Conservation (phyloP, 345 rosid species). For the Moricandia moricandioides region DNA sequence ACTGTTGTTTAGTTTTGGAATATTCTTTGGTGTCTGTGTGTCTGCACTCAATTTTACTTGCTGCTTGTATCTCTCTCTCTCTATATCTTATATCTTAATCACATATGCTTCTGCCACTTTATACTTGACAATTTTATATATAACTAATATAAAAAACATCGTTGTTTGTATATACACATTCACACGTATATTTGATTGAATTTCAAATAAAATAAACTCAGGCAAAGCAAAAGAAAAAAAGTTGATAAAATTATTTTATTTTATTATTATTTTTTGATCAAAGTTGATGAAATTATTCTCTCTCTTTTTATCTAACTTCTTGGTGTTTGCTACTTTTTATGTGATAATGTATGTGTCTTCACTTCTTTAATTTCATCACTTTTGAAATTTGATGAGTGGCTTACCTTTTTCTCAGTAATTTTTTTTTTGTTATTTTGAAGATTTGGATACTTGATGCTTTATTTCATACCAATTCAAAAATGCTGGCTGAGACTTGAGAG, state of each 20-base stretch:
- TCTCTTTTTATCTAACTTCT: constrained; percentile 21
- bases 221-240: constrained; percentile 13
- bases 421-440: neutral
- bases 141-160: neutral
- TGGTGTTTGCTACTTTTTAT: constrained; percentile 30
- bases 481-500: neutral
- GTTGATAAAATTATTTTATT: constrained; percentile 21
- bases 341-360: constrained; percentile 34
- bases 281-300: constrained; percentile 19
- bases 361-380: too few relatives aligned
- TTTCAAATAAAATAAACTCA: neutral
- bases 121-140: neutral
- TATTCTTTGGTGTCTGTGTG: constrained; percentile 17
- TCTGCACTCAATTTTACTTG: neutral
- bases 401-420: neutral
- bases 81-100: constrained; percentile 19
- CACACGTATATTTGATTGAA: constrained; percentile 21
- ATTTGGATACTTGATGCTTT: constrained; percentile 21
- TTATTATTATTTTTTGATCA: too few relatives aligned
- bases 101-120: constrained; percentile 24
- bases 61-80: constrained; percentile 17
- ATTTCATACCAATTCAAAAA: constrained; percentile 19
- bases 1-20: neutral
- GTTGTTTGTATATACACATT: constrained; percentile 16
- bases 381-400: constrained; percentile 22